Evolutionary conservation across 805 yeast species (phyloP).

Genomic region (Metschnikowia aberdeeniae): DNA sequence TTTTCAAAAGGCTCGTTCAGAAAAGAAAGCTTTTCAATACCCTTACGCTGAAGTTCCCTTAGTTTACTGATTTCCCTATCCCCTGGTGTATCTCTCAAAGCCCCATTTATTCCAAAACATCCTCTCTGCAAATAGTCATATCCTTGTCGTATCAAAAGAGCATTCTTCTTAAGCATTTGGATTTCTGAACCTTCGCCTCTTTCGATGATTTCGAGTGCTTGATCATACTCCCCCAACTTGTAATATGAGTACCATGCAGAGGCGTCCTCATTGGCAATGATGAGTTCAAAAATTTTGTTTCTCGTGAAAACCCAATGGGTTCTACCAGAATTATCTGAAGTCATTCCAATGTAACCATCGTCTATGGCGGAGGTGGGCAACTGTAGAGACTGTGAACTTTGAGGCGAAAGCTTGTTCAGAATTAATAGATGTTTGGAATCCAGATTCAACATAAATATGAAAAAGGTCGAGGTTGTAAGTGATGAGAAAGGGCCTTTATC

Average conservation of each 20-base stretch:
- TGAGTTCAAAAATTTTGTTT: conserved; percentile 63
- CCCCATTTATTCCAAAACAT: conserved; percentile 10
- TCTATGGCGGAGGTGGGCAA: conserved; percentile 1
- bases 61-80: conserved; percentile 1
- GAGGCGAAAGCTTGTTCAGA: conserved; percentile 28
- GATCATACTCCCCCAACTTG: conserved; percentile 45
- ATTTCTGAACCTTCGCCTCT: neutral
- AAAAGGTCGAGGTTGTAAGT: conserved; percentile 29
- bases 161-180: conserved; percentile 27
- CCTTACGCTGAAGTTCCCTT: conserved; percentile 18
- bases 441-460: conserved; percentile 21
- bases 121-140: conserved; percentile 34
- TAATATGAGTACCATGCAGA: conserved; percentile 61
- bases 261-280: conserved; percentile 61
- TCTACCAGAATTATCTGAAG: conserved; percentile 30
- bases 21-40: conserved; percentile 47
- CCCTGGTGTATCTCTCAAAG: neutral
- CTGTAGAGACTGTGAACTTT: conserved; percentile 4
- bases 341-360: conserved; percentile 23
- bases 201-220: conserved; percentile 46
- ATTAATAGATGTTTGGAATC: conserved; percentile 19
- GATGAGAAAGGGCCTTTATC: conserved; percentile 2
- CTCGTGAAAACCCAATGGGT: conserved; percentile 79
- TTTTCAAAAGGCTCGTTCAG: conserved; percentile 68
- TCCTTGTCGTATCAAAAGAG: conserved; percentile 54